Base-by-base conservation (phyloP, 2,329 filamentous ascomycete genomes). In the Dactylonectria macrodidyma region DNA sequence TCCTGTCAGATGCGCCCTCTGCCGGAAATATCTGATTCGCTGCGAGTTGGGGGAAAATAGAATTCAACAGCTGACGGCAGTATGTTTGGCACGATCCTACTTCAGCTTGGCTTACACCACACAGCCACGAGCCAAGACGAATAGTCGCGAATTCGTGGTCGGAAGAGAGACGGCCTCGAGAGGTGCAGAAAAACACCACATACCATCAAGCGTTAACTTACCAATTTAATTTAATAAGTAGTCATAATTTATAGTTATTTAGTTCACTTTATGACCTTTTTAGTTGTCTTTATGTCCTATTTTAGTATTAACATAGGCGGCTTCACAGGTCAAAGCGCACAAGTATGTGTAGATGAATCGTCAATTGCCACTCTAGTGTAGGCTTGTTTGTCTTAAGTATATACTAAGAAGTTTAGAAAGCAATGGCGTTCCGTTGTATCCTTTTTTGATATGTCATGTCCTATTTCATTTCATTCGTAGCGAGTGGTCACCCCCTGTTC, bases 391-490 rank as follows among this genome's bases (percentile, higher is more conserved):
- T 62, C 30, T 57, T 60, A 71, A 67, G 46, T 68, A 74, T 74
- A 38, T 75, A 75, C 73, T 68, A 19, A 61, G 71, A 74, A 73
- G 59, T 47, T 55, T 61, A 67, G 52, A 51, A 66, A 69, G 64
- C 62, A 70, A 75, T 67, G 50, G 62, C 52, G 46, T 38, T 30
- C 26, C 26, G 26, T 58, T 12, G 38, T 41, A 14, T 30, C 62
- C 33, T 58, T 48, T 66, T 65, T 56, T 66, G 19, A 58, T 36
- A 58, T 74, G 67, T 68, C 68, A 61, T 73, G 34, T 71, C 65
- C 69, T 38, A 51, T 56, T 70, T 73, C 71, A 72, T 73, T 55
- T 70, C 71, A 48, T 59, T 75, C 70, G 58, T 74, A 73, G 64
- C 62, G 68, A 74, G 58, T 71, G 71, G 58, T 24, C 65, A 59